Evolutionary conservation across 2,329 filamentous ascomycete species (phyloP), one percentile per base, ranked within the genome.

Genomic region (Hymenotorrendiella dingleyae): DNA sequence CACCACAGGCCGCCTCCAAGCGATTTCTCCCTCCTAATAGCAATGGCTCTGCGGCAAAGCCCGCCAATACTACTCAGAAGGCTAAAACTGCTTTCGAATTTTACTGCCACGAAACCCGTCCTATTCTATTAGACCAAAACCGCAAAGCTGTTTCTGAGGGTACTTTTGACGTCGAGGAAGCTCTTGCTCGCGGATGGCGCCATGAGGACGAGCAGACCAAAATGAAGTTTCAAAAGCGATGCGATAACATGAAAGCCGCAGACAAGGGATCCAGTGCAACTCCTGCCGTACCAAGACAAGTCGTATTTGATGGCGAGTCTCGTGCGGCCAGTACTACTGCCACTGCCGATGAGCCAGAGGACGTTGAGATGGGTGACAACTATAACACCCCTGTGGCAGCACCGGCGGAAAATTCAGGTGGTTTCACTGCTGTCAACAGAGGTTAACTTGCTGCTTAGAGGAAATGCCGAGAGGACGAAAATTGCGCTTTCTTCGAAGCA

Each of bases 331-430:
- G 33, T 36, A 46, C 50, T 27, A 42, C 20, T 36, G 49, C 54
- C 20, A 48, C 45, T 14, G 53, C 48, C 12, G 49, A 45, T n/a
- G 56, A 60, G 5, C 23, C 40, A 21, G 55, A 57, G 20, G 61
- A 61, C 46, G 52, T 57, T 7, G 58, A 61, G 28, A 60, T 60
- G 38, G 62, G 58, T 42, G 64, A 65, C 23, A 63, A 62, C 32
- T 59, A 59, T 16, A 60, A 64, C 40, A 49, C 49, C 47, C 44
- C n/a, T 40, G n/a, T n/a, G n/a, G 49, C 30, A 28, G 34, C 27
- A 37, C 23, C 23, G 41, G 30, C 17, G 38, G 33, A 34, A n/a
- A 49, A 45, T 9, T 45, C 22, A 33, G 46, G 50, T 34, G 58
- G 58, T 9, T 61, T 62, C 38, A 61, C 58, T 12, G 53, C 58